Evolutionary conservation across 129 eudicot genomes (phyloP).

Genomic region (Scalesia atractyloides): DNA sequence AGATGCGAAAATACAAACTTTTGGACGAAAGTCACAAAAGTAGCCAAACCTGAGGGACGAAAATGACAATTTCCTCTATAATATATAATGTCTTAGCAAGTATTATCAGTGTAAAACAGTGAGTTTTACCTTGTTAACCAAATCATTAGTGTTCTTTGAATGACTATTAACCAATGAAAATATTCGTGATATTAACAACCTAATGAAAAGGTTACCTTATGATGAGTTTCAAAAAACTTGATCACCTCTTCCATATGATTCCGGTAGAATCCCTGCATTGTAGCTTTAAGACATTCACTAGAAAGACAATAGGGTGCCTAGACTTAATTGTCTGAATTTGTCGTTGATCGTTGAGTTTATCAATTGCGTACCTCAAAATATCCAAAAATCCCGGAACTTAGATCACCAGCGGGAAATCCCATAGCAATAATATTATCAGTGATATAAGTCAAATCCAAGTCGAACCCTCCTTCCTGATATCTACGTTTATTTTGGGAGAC

Average conservation of each 20-base stretch:
- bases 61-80: neutral
- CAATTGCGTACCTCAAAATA: constrained; percentile 72
- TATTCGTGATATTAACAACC: constrained; percentile 5
- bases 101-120: constrained; percentile 3
- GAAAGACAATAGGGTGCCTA: constrained; percentile 13
- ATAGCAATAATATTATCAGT: constrained; percentile 93
- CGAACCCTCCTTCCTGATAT: constrained; percentile 99
- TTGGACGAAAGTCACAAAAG: no score
- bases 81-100: neutral
- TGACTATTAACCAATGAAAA: neutral
- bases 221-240: constrained; percentile 90
- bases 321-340: constrained; percentile 5
- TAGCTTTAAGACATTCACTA: constrained; percentile 30
- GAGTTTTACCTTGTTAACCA: neutral
- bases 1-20: no score
- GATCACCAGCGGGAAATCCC: constrained; percentile 99
- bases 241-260: constrained; percentile 99
- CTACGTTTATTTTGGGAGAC: constrained; percentile 97
- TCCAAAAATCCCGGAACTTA: constrained; percentile 93
- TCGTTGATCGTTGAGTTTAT: constrained; percentile 19
- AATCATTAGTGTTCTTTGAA: neutral
- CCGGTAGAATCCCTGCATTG: constrained; percentile 83
- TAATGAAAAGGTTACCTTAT: constrained; percentile 53
- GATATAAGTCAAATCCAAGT: constrained; percentile 95
- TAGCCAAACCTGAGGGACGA: no score